Percentiles rank a stretch among this genome's conserved stretches.
phyloP scores from a whole-genome alignment of 2,329 filamentous ascomycete genomes.

The Botrytis pseudocinerea region DNA sequence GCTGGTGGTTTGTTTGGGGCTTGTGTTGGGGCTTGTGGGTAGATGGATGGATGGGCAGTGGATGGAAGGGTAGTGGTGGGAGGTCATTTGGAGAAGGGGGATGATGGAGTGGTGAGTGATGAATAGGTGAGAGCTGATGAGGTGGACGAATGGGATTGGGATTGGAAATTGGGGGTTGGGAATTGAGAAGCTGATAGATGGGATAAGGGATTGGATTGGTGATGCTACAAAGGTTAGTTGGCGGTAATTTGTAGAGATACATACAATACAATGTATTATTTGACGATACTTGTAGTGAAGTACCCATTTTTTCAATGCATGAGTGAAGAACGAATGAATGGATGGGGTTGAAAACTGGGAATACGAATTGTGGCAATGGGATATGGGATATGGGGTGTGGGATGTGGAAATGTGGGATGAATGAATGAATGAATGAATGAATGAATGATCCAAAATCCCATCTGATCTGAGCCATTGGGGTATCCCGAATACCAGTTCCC shows the following conservation, averaged over 20 bases:
- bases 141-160: neutral
- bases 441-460: neutral
- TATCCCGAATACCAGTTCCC: neutral
- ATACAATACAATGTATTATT: no score
- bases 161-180: neutral
- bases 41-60: no score
- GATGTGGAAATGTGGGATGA: neutral
- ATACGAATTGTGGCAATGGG: neutral
- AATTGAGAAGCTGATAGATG: neutral
- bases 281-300: no score
- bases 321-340: neutral
- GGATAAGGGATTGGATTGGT: neutral
- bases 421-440: neutral
- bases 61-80: neutral
- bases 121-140: neutral
- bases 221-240: neutral
- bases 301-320: neutral
- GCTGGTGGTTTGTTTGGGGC: neutral
- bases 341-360: neutral
- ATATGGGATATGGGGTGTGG: neutral
- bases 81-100: neutral
- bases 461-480: neutral
- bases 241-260: neutral
- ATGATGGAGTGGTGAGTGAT: neutral
- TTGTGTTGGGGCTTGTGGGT: no score